Evolutionary conservation across 192 early-diverging fungal species (phyloP).

Genomic region (Dissophora globulifera): DNA sequence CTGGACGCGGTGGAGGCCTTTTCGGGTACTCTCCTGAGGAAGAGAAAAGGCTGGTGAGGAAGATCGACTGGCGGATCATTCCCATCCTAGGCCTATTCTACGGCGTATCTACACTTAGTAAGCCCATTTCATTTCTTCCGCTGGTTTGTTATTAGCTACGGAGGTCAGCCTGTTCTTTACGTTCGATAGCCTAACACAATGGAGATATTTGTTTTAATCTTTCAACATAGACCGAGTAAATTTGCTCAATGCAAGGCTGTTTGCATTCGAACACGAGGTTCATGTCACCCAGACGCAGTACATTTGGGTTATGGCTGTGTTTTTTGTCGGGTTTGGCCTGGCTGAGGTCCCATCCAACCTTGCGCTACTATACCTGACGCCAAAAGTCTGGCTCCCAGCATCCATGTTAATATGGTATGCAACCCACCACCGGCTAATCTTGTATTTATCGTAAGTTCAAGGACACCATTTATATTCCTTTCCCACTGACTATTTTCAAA

Average conservation of each 20-base stretch:
- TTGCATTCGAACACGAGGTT: slow-evolving; percentile 24
- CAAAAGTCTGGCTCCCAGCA: slow-evolving; percentile 37
- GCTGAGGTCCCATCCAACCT: slow-evolving; percentile 38
- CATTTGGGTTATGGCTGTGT: slow-evolving; percentile 31
- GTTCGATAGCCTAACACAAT: too few species aligned
- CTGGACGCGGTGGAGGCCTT: slow-evolving; percentile 18
- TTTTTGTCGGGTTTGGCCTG: slow-evolving; percentile 31
- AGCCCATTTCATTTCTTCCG: background rate
- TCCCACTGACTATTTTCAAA: too few species aligned
- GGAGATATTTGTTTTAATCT: background rate
- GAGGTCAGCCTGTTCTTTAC: too few species aligned
- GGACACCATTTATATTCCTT: too few species aligned
- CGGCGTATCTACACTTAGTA: slow-evolving; percentile 31
- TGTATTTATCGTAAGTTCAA: too few species aligned
- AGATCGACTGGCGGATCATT: slow-evolving; percentile 53
- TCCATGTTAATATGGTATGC: slow-evolving; percentile 45
- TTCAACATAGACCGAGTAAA: slow-evolving; percentile 28
- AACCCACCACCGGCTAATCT: too few species aligned
- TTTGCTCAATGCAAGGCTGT: slow-evolving; percentile 37
- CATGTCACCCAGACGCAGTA: slow-evolving; percentile 29
- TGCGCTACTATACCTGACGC: slow-evolving; percentile 21
- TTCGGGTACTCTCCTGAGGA: slow-evolving; percentile 44
- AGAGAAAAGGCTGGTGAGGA: slow-evolving; percentile 48
- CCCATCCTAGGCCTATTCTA: slow-evolving; percentile 52
- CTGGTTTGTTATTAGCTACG: background rate